Conservation (phyloP, 495 filamentous ascomycete species). For the Hypoxylon trugodes region DNA sequence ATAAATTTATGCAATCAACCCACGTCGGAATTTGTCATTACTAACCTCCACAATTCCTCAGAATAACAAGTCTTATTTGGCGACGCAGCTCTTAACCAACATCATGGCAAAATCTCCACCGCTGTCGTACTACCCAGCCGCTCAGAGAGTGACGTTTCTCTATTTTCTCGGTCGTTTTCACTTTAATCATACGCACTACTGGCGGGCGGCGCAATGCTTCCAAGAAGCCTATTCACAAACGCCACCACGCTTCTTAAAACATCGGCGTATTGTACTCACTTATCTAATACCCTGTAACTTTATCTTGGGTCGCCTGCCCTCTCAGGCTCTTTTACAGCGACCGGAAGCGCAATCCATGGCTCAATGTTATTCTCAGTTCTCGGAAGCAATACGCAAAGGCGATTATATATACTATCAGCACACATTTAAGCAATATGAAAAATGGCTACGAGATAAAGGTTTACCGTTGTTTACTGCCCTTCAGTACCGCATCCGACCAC, state of each 20-base stretch:
- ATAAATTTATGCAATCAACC: conserved; percentile 1
- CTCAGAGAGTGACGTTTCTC: conserved; percentile 88
- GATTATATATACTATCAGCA: conserved; percentile 79
- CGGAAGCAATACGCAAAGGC: conserved; percentile 75
- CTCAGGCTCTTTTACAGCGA: conserved; percentile 66
- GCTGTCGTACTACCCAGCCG: conserved; percentile 79
- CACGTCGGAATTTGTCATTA: neutral
- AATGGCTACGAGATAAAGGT: conserved; percentile 81
- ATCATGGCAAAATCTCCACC: conserved; percentile 84
- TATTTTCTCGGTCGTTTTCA: conserved; percentile 94
- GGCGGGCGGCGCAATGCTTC: conserved; percentile 74
- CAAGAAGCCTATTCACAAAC: conserved; percentile 83
- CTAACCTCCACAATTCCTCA: conserved; percentile 36
- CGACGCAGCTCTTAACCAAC: conserved; percentile 88
- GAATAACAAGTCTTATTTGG: conserved; percentile 70
- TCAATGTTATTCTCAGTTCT: conserved; percentile 77
- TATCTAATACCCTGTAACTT: conserved; percentile 87
- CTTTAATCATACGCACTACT: conserved; percentile 83
- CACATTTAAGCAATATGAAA: conserved; percentile 62
- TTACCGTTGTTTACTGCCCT: conserved; percentile 70
- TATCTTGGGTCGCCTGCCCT: conserved; percentile 86
- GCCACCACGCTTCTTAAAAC: conserved; percentile 69
- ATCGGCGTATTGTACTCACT: conserved; percentile 81
- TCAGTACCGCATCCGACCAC: conserved; percentile 74
- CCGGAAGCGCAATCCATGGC: conserved; percentile 77